phyloP scores from a whole-genome alignment of 352 stramenopile species.

The Thalassiosira oceanica region DNA sequence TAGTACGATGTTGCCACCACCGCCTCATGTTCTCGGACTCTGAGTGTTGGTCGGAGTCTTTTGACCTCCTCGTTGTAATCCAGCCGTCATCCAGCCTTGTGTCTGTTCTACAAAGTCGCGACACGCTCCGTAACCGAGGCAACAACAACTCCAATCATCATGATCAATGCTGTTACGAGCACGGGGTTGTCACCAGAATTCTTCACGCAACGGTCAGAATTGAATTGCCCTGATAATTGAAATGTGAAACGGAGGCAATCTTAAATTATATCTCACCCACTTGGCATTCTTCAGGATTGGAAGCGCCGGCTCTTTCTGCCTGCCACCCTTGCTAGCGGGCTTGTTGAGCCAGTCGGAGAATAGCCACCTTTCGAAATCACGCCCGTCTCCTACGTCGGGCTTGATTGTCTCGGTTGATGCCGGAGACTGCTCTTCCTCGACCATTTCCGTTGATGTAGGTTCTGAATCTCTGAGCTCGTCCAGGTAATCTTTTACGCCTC shows the following conservation, averaged over 20 bases:
- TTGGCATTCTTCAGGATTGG: constrained; percentile 73
- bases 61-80: no score
- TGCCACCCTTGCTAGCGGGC: constrained; percentile 33
- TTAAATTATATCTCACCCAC: no score
- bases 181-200: constrained; percentile 80
- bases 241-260: no score
- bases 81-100: no score
- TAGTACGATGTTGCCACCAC: no score
- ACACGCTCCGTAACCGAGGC: constrained; percentile 66
- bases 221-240: no score
- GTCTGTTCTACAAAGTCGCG: constrained; percentile 19
- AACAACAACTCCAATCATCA: constrained; percentile 66
- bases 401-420: neutral
- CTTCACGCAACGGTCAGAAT: no score
- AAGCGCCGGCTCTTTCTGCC: constrained; percentile 70
- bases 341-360: constrained; percentile 75
- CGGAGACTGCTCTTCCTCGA: neutral
- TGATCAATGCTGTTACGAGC: constrained; percentile 54
- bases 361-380: constrained; percentile 72
- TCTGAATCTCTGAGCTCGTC: constrained; percentile 54
- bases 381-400: constrained; percentile 18
- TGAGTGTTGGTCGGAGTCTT: no score
- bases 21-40: no score
- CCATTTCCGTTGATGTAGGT: neutral
- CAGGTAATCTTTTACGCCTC: constrained; percentile 67